Base-by-base conservation (phyloP, 495 filamentous ascomycete species). In the Neurospora sp. region DNA sequence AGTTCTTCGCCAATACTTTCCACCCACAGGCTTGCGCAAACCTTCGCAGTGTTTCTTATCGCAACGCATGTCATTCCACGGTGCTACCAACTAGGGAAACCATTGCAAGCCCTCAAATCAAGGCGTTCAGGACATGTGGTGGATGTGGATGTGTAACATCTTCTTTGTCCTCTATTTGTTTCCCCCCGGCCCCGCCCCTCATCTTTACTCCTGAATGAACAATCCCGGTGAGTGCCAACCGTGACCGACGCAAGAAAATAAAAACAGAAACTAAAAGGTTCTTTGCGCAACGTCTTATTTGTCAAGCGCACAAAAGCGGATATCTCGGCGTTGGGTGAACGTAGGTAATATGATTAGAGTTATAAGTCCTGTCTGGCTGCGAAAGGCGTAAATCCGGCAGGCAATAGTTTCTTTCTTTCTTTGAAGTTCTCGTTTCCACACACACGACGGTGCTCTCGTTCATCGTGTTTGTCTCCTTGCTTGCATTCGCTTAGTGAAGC, bases 401-500 rank as follows among this genome's bases (percentile, higher is more conserved):
- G 54, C 28, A 66, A 36, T 66, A 3, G 24, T 31, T 31, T 34
- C 54, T 36, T 66, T 66, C 28, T 62, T 62, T 62, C 13, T 17
- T 34, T 62, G 7, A 4, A 8, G 0, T 66, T 15, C 54, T 66
- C 54, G 24, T 36, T 36, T 36, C 28, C 54, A 31, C 54, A 62
- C 45, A 54, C 45, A 24, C 54, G 31, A 62, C 31, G 13, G 24
- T 31, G 24, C 13, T 62, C 54, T 36, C 6, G 54, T 19, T 66
- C 28, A 66, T 66, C 54, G 54, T 5, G 54, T 31, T 28, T 62
- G 5, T 62, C 28, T 34, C 28, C 28, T 7, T 34, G 54, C 54
- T 34, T 62, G 28, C 15, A 34, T 28, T 62, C 28, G 54, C 54
- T 34, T 62, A 62, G n/a, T 48, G n/a, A 62, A 66, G 54, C 96